Conservation (phyloP, 805 yeast species). For the Myxozyma sirexii region DNA sequence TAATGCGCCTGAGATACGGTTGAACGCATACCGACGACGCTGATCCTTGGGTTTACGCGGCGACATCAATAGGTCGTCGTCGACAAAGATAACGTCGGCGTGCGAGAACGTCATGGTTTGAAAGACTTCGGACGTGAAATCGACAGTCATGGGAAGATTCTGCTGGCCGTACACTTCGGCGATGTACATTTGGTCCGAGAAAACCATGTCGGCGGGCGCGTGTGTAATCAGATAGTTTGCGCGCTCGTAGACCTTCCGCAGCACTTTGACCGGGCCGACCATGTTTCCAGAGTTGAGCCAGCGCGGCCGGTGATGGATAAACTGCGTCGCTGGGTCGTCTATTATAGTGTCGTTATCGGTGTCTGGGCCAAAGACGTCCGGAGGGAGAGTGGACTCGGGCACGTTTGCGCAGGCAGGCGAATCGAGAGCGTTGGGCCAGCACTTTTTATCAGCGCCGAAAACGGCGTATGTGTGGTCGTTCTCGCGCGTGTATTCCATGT, state of each 20-base stretch:
- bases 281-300: constrained; percentile 34
- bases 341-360: constrained; percentile 24
- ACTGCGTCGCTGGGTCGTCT: constrained; percentile 5
- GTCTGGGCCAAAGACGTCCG: constrained; percentile 25
- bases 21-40: constrained; percentile 29
- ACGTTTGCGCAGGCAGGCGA: constrained; percentile 30
- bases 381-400: constrained; percentile 33
- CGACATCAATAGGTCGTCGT: constrained; percentile 22
- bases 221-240: constrained; percentile 27
- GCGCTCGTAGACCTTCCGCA: constrained; percentile 24
- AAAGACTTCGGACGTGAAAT: constrained; percentile 26
- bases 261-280: constrained; percentile 26
- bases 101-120: constrained; percentile 35
- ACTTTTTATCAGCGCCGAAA: constrained; percentile 34
- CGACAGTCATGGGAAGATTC: constrained; percentile 28
- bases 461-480: constrained; percentile 8
- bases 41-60: constrained; percentile 24
- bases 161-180: constrained; percentile 33
- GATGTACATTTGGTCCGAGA: constrained; percentile 32
- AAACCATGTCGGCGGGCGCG: constrained; percentile 26
- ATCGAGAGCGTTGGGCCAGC: constrained; percentile 32
- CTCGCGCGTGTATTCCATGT: constrained; percentile 10
- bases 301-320: constrained; percentile 29
- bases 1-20: constrained; percentile 27
- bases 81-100: constrained; percentile 24